Percentiles rank a stretch among this genome's conserved stretches.
Conservation (phyloP, 1,284 basidiomycete genomes). For the Malassezia japonica region DNA sequence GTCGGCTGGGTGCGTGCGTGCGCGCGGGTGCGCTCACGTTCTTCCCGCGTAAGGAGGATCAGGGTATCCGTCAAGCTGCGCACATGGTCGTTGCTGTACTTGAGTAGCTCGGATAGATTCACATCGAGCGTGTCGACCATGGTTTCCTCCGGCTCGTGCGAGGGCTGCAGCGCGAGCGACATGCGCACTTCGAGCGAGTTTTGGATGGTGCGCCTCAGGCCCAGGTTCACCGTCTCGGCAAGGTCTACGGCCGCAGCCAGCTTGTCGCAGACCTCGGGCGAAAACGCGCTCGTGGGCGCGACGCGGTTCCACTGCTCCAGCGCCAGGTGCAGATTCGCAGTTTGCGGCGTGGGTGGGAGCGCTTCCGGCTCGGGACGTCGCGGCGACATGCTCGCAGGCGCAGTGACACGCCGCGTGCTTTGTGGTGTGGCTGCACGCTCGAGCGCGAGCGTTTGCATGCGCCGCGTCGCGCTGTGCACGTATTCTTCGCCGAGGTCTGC, state of each 20-base stretch:
- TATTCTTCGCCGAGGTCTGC: too few relatives aligned
- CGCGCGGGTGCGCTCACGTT: too few relatives aligned
- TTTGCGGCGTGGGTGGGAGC: neutral
- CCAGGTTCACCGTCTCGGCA: slow-evolving; percentile 29
- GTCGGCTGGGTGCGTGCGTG: too few relatives aligned
- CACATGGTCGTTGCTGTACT: slow-evolving; percentile 38
- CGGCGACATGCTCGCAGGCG: neutral
- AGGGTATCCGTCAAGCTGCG: slow-evolving; percentile 33
- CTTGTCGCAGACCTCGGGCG: slow-evolving; percentile 20
- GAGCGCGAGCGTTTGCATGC: too few relatives aligned
- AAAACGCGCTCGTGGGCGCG: neutral
- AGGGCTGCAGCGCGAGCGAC: slow-evolving; percentile 21
- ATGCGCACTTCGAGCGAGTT: slow-evolving; percentile 22
- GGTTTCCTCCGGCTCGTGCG: neutral
- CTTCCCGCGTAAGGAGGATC: slow-evolving; percentile 21
- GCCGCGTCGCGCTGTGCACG: too few relatives aligned
- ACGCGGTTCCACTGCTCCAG: neutral
- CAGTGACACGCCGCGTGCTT: neutral
- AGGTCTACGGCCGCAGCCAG: slow-evolving; percentile 21
- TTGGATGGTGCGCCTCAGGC: slow-evolving; percentile 19
- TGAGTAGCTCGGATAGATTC: slow-evolving; percentile 21
- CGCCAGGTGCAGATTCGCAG: neutral
- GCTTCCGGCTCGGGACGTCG: neutral
- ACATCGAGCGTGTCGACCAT: slow-evolving; percentile 20
- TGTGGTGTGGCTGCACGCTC: too few relatives aligned